Evolutionary conservation across 805 yeast species (phyloP), one percentile per base, ranked within the genome.

Genomic region (Starmerella cellae): DNA sequence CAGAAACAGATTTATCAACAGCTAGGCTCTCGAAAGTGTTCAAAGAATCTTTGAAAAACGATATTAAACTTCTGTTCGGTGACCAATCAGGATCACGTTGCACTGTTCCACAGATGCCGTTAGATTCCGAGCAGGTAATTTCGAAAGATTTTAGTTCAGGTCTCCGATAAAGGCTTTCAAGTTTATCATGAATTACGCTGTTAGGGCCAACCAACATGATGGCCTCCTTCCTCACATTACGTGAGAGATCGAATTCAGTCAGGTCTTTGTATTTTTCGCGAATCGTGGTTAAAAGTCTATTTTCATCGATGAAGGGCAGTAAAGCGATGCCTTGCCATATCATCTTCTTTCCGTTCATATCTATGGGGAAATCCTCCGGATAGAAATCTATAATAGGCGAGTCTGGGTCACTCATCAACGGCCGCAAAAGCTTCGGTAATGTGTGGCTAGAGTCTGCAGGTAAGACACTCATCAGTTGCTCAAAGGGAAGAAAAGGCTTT

Each of bases 261-360:
- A 91, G 64, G 49, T 70, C 70, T 0, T 63, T 55, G 45, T 82
- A 80, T 39, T 68, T 61, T 1, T 93, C 81, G 36, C 66, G 66
- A 71, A 91, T 73, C 1, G 87, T 88, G 2, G 67, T 74, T 19
- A 81, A 65, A 42, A 91, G 69, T 47, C 91, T 70, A 20, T 71
- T 61, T 55, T 81, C 85, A 53, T 91, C 96, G 37, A 91, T 95
- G 67, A 91, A 91, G 3, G 93, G 78, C 45, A 91, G 70, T 55
- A 83, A 70, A 5, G 93, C 95, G 45, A 91, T 95, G 10, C 96
- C 97, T 64, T 91, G 97, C 98, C 98, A 91, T 36, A 84, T 79
- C 16, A 91, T 93, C 41, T 87, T 83, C 59, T 91, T 91, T 35
- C 98, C 98, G 60, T 91, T 91, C 75, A 78, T 72, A 64, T 91